These are phyloP conservation scores for Boletus tylopilopsis DNA, from an alignment of 768 basidiomycete species.

Conservation along the genomic window DNA sequence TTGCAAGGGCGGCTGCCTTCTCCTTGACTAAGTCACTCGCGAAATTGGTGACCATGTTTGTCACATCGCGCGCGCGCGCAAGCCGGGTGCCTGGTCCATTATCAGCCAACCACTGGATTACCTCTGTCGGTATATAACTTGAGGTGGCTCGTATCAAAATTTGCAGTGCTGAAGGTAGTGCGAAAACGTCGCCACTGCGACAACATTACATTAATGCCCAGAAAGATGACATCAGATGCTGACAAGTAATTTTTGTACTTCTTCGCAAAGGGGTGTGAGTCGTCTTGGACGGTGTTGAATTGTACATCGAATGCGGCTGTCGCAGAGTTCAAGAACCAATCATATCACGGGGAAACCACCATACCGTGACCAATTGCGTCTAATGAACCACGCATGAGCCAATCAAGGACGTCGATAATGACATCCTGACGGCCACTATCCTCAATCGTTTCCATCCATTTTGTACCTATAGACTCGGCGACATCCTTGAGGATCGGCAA, in stretches of 20 bases:
- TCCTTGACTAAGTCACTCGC: constrained; percentile 5
- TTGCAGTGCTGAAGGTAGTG: constrained; percentile 1
- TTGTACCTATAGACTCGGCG: constrained; percentile 14
- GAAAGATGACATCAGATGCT: not conserved
- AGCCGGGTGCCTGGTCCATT: not conserved
- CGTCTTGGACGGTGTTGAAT: not conserved
- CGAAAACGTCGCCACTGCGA: constrained; percentile 9
- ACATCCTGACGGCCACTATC: not conserved
- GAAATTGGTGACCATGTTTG: not conserved
- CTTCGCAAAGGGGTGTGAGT: constrained; percentile 3
- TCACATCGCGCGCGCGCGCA: not conserved
- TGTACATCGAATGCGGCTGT: constrained; percentile 44
- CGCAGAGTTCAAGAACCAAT: not conserved
- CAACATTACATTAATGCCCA: too few species aligned
- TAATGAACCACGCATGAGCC: constrained; percentile 40
- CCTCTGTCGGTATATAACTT: not conserved
- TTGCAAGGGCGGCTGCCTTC: constrained; percentile 4
- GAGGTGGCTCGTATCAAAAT: constrained; percentile 7
- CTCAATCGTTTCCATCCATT: constrained; percentile 19
- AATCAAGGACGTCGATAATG: constrained; percentile 18
- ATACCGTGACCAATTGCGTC: constrained; percentile 48
- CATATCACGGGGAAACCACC: not conserved
- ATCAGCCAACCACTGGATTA: not conserved
- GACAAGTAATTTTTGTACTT: constrained; percentile 7
- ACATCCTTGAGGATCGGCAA: constrained; percentile 45